Evolutionary conservation across 73 alveolate species (phyloP).

Genomic region (Paramecium bursaria): DNA sequence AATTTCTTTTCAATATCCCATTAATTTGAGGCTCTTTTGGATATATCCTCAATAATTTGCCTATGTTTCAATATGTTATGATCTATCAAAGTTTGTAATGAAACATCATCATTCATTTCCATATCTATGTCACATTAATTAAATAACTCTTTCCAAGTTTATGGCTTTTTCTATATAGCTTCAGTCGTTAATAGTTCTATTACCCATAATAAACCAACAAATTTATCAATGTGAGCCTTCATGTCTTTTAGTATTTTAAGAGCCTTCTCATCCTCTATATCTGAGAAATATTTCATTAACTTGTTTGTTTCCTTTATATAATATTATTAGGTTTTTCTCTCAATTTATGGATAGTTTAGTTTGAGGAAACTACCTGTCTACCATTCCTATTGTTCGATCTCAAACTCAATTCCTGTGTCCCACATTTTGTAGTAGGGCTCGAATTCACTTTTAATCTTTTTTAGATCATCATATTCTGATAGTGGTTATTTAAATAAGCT

Average conservation of each 20-base stretch:
- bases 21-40: slow-evolving; percentile 87
- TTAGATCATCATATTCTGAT: slow-evolving; percentile 82
- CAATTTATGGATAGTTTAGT: slow-evolving; percentile 73
- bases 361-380: slow-evolving; percentile 68
- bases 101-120: slow-evolving; percentile 82
- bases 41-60: slow-evolving; percentile 89
- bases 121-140: slow-evolving; percentile 70
- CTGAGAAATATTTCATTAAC: slow-evolving; percentile 76
- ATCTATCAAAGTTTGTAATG: slow-evolving; percentile 81
- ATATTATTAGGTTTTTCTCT: slow-evolving; percentile 68
- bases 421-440: slow-evolving; percentile 84
- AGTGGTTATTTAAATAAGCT: slow-evolving; percentile 72
- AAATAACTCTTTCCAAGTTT: slow-evolving; percentile 91
- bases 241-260: slow-evolving; percentile 85
- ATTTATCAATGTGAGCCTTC: slow-evolving; percentile 88
- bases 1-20: slow-evolving; percentile 80
- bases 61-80: slow-evolving; percentile 82
- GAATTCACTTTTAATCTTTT: slow-evolving; percentile 74
- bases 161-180: slow-evolving; percentile 82
- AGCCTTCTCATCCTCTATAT: slow-evolving; percentile 82
- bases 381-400: slow-evolving; percentile 76
- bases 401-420: slow-evolving; percentile 80
- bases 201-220: slow-evolving; percentile 87
- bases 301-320: slow-evolving; percentile 74
- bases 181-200: slow-evolving; percentile 92